Percentiles rank a stretch among this genome's conserved stretches.
phyloP scores from a whole-genome alignment of 116 monocot genomes.

The Posidonia oceanica region DNA sequence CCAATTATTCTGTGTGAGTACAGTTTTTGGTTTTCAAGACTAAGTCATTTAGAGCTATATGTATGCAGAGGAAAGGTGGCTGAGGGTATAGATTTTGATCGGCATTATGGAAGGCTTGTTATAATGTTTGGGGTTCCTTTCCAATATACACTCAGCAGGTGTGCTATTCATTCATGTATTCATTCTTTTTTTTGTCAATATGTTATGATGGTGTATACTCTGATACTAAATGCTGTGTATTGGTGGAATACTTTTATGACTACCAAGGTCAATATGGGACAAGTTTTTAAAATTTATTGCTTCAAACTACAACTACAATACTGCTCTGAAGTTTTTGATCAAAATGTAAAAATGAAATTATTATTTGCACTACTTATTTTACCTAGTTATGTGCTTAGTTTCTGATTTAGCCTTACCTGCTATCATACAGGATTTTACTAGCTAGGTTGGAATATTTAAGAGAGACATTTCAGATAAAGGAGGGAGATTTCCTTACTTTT shows the following conservation, averaged over 20 bases:
- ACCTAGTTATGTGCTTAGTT: not conserved
- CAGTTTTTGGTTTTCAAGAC: too few species aligned
- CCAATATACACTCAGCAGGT: slow-evolving; percentile 99
- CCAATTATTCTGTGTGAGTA: too few species aligned
- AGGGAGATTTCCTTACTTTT: slow-evolving; percentile 99
- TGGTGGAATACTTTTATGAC: not conserved
- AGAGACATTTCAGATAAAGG: slow-evolving; percentile 98
- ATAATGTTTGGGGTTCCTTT: slow-evolving; percentile 99
- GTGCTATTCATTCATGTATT: not conserved
- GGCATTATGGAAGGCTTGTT: slow-evolving; percentile 97
- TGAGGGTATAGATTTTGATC: slow-evolving; percentile 99
- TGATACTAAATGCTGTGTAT: too few species aligned
- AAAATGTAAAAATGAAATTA: not conserved
- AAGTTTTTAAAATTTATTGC: too few species aligned
- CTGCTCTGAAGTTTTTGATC: too few species aligned
- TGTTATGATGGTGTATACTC: not conserved
- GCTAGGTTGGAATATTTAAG: slow-evolving; percentile 91
- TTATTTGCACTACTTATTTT: not conserved
- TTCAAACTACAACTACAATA: too few species aligned
- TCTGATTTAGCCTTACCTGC: not conserved
- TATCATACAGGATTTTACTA: slow-evolving; percentile 56
- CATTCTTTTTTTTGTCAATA: not conserved
- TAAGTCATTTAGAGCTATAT: too few species aligned
- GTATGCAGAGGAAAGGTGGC: slow-evolving; percentile 89
- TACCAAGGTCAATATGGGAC: too few species aligned